Evolutionary conservation across 1,139 yeast species (phyloP), one percentile per base, ranked within the genome.

Genomic region (Geotrichum australiense): DNA sequence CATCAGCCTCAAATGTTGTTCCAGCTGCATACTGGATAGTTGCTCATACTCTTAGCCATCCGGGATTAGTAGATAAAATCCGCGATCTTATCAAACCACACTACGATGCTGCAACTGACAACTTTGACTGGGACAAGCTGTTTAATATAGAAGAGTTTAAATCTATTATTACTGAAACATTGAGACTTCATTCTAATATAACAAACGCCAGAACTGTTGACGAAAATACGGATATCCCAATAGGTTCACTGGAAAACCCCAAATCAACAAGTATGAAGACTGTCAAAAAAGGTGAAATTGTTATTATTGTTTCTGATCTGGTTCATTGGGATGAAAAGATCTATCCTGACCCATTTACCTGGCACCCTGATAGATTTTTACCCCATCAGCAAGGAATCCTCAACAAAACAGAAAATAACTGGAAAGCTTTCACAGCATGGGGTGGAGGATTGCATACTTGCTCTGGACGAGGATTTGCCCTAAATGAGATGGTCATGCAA

Each of bases 11-110:
- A 8, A 42, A 42, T 27, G 43, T 43, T 21, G 43, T 35, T 11
- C 46, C 46, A 12, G 43, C 48, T 10, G 49, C 52, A 19, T 49
- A 43, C 29, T 50, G 53, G 53, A 3, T 47, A 3, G 35, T 47
- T 12, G 46, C 48, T 5, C 39, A 46, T 16, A 36, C 43, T 7
- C 21, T 50, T 4, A 23, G 28, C 3, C 24, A 39, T 15, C 44
- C 49, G 2, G 44, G 43, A 11, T 19, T 45, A 3, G 31, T 30
- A 15, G 36, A 33, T 2, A 29, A 37, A 16, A 41, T 48, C 10
- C 39, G 41, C 11, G 33, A 28, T 3, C 45, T 48, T 20, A 33
- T 50, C 12, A 39, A 34, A 11, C 35, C 31, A 4, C 20, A 36
- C 33, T 47, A 45, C 32, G 44, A 43, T 31, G 6, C 16, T 4